phyloP scores from a whole-genome alignment of 2,329 filamentous ascomycete species.

The Verticillium dahliae region DNA sequence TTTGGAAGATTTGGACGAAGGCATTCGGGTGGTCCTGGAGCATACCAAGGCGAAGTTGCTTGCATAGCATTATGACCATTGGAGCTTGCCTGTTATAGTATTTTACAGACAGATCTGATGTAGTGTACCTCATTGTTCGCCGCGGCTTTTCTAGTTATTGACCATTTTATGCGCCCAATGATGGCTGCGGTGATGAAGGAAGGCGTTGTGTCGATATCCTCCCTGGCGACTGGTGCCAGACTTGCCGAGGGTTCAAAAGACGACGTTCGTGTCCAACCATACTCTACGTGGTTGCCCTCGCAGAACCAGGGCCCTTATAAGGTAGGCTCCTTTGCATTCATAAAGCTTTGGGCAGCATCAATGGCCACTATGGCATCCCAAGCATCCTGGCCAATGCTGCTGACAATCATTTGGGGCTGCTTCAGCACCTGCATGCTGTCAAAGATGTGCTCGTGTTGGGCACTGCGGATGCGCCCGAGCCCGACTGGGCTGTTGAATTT shows the following conservation, averaged over 20 bases:
- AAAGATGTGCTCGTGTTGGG: not conserved
- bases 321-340: not conserved
- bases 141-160: too few relatives aligned
- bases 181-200: too few relatives aligned
- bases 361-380: not conserved
- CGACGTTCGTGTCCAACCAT: too few relatives aligned
- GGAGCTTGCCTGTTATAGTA: not conserved
- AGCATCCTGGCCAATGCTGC: not conserved
- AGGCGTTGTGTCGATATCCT: too few relatives aligned
- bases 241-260: too few relatives aligned
- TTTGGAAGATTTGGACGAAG: slow-evolving; percentile 45
- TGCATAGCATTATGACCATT: slow-evolving; percentile 4
- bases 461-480: not conserved
- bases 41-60: slow-evolving; percentile 35
- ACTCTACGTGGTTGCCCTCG: too few relatives aligned
- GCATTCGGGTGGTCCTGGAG: slow-evolving; percentile 48
- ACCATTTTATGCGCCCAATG: too few relatives aligned
- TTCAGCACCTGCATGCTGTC: not conserved
- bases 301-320: too few relatives aligned
- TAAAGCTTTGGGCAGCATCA: not conserved
- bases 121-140: too few relatives aligned
- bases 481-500: not conserved
- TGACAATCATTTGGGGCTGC: not conserved
- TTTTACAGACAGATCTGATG: too few relatives aligned
- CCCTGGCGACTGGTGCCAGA: too few relatives aligned